Conservation (phyloP, 1,284 basidiomycete species). For the Peniophora sp. region DNA sequence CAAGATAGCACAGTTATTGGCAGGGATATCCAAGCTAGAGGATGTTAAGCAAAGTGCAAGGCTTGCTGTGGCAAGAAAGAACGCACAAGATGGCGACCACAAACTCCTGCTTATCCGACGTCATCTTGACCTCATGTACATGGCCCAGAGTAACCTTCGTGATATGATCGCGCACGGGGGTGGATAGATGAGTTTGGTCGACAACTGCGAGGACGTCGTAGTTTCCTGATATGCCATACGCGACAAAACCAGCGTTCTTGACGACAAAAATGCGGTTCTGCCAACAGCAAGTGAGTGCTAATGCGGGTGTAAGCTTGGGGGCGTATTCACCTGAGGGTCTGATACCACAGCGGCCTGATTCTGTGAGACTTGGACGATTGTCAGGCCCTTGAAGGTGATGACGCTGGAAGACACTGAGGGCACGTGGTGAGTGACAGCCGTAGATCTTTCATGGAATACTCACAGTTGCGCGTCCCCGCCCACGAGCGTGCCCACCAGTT, state of each 20-base stretch:
- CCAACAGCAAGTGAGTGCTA: background rate
- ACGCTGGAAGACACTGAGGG: constrained; percentile 68
- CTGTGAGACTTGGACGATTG: constrained; percentile 74
- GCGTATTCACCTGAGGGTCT: constrained; percentile 47
- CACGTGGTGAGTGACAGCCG: too few relatives aligned
- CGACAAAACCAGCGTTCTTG: constrained; percentile 70
- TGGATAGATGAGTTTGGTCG: constrained; percentile 70
- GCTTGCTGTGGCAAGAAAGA: background rate
- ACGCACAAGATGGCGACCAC: constrained; percentile 70
- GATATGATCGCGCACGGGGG: constrained; percentile 49
- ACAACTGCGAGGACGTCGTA: constrained; percentile 72
- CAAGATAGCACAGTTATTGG: constrained; percentile 76
- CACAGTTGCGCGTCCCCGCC: constrained; percentile 59
- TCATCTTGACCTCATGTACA: constrained; percentile 72
- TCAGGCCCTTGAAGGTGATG: constrained; percentile 68
- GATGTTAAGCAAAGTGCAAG: constrained; percentile 4
- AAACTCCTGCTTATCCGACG: constrained; percentile 50
- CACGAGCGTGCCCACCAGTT: constrained; percentile 78
- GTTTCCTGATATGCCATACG: constrained; percentile 64
- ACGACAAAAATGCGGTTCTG: constrained; percentile 73
- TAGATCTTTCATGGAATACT: constrained; percentile 17
- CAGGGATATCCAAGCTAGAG: constrained; percentile 67
- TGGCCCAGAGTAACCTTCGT: constrained; percentile 54
- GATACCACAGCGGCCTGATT: constrained; percentile 73
- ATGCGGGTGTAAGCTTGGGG: background rate